Base-by-base conservation (phyloP, 441 rosid genomes). In the Adansonia rubrostipa region DNA sequence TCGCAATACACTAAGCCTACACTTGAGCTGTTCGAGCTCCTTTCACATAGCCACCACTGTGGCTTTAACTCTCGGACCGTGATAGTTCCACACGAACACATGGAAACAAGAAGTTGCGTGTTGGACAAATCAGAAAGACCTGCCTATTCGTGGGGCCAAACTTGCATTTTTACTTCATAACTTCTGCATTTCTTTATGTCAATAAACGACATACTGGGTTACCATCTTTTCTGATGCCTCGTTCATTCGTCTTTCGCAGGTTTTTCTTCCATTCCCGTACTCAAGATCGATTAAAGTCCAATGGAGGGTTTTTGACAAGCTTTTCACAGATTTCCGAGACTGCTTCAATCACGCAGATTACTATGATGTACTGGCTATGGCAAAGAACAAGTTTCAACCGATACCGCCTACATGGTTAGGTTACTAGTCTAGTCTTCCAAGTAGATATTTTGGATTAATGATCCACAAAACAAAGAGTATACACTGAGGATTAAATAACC, bases 281-380 rank as follows among this genome's bases (percentile, higher is more conserved):
- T 78, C 91, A 60, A 91, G 85, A 87, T 93, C 96, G 33, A 80
- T 83, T n/a, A 81, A 89, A 80, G 90, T 93, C 3, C 94, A 90
- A 54, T 91, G 97, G 93, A 88, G 85, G 80, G 91, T 95, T 81
- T 91, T 92, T 11, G 97, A 92, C 73, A 95, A 82, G 90, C 91
- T 95, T 33, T 91, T 95, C 85, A 91, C 92, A 0, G 99, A 93
- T 85, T 93, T 92, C 74, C 90, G 97, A 0, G 97, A 95, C 77
- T 90, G 97, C 85, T 86, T 91, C 79, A 81, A 78, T 76, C 82
- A 79, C 48, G 84, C 85, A 45, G 96, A 93, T 78, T 92, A 92
- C 81, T 91, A 77, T 17, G 96, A 92, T 67, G 78, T 90, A 1
- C 71, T 93, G 80, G 87, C 88, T 5, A 85, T 85, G 48, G 97